Evolutionary conservation across 2,329 filamentous ascomycete genomes (phyloP), one percentile per base, ranked within the genome.

Genomic region (Beauveria varroae): DNA sequence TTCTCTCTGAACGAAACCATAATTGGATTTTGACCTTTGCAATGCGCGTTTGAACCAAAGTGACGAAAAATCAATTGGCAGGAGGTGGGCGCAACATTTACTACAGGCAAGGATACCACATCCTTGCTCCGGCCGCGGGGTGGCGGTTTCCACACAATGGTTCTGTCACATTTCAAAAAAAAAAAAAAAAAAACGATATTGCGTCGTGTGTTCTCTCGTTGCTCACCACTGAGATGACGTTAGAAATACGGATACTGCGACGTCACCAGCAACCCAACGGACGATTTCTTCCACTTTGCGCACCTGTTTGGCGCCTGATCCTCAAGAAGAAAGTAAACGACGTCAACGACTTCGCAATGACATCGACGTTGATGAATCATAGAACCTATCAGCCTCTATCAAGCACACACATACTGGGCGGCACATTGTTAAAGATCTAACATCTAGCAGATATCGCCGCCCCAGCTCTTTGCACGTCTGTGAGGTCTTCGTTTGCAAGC

Each of bases 131-230:
- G 26, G 22, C 40, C 22, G 14, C 18, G 8, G 5, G 1, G 55
- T 57, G 54, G 54, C 30, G 46, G 44, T 50, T 57, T 41, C 55
- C 55, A 50, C 50, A 16, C 34, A 24, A 18, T 41, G 5, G 8
- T 30, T 50, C 46, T 57, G 55, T 57, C 55, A 57, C 34, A 57
- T 41, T 46, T 57, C 46, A n/a, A 30, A 34, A 28, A 55, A n/a
- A n/a, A n/a, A n/a, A n/a, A n/a, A n/a, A n/a, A 30, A 46, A 34
- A 30, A 55, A 24, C 3, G 26, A 49, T 37, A 49, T 30, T 57
- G 20, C 46, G 18, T 28, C 22, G 10, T 28, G 46, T 26, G 5
- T 37, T 37, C 12, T 37, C 14, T 30, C 14, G 10, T 24, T 37
- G 24, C 14, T 40, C 20, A 53, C 20, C 18, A 10, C 24, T 24